A percentile compares a stretch with the other conserved stretches of the same genome.
Conservation (phyloP, 208 protist species). For the Novymonas esmeraldas region DNA sequence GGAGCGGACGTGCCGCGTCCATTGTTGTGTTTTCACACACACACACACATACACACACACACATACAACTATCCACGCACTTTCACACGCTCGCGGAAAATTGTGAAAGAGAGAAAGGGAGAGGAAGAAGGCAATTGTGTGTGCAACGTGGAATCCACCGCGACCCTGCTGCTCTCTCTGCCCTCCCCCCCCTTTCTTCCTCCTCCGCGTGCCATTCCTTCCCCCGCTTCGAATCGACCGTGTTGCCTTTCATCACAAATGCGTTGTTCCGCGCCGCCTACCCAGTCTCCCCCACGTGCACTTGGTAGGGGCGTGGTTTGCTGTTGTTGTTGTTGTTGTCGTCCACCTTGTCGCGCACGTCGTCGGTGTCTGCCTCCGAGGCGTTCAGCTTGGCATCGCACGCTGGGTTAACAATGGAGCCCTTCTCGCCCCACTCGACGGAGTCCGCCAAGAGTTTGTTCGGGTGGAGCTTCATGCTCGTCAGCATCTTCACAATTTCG, state of each 20-base stretch:
- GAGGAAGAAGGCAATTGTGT: background rate
- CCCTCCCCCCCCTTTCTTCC: background rate
- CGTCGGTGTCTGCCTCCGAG: background rate
- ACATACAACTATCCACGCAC: too few relatives aligned
- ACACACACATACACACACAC: background rate
- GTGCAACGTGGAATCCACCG: background rate
- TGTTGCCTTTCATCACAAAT: too few relatives aligned
- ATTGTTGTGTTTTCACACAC: background rate
- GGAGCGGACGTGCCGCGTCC: too few relatives aligned
- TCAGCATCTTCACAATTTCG: slow-evolving; percentile 63
- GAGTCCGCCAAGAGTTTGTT: slow-evolving; percentile 28
- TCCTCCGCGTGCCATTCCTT: too few relatives aligned
- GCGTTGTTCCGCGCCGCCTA: too few relatives aligned
- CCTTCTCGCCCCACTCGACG: slow-evolving; percentile 58
- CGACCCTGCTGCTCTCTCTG: background rate
- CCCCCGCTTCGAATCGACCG: too few relatives aligned
- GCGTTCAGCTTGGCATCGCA: background rate
- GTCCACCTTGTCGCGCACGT: background rate
- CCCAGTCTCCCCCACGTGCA: too few relatives aligned
- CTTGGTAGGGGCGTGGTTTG: too few relatives aligned
- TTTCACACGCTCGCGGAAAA: too few relatives aligned
- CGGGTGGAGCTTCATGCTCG: slow-evolving; percentile 51
- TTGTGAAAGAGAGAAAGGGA: background rate
- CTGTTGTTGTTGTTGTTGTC: too few relatives aligned
- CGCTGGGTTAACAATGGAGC: slow-evolving; percentile 45